Evolutionary conservation across 305 asterid species (phyloP).

Genomic region (Fraxinus velutina): DNA sequence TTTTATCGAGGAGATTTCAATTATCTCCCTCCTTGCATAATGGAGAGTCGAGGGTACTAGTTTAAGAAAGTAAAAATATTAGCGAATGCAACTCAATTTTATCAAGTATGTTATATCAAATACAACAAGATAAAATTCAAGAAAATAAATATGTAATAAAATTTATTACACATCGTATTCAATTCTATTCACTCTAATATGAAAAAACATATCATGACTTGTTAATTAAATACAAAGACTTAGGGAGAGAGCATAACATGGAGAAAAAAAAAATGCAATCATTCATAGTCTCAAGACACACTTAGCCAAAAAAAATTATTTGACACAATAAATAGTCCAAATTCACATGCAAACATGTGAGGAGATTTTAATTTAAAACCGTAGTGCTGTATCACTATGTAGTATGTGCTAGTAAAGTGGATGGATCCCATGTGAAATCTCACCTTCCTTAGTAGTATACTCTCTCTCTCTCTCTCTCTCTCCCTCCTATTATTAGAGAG

Average conservation of each 20-base stretch:
- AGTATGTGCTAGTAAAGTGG: conserved; percentile 18
- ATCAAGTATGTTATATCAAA: neutral
- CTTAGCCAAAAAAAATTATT: neutral
- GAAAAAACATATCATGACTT: neutral
- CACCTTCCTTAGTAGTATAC: conserved; percentile 11
- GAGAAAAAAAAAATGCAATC: conserved; percentile 6
- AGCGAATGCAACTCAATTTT: neutral
- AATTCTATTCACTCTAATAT: neutral
- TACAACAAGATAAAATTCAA: neutral
- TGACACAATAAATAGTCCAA: conserved; percentile 26
- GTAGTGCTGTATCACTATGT: conserved; percentile 30
- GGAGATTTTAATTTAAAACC: conserved; percentile 9
- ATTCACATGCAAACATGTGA: conserved; percentile 51
- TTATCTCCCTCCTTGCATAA: neutral
- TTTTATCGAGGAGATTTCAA: neutral
- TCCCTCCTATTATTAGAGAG: conserved; percentile 34
- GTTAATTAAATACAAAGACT: neutral
- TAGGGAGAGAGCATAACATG: conserved; percentile 7
- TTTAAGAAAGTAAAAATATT: neutral
- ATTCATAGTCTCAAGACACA: conserved; percentile 22
- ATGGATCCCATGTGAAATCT: conserved; percentile 43
- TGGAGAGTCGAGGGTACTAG: neutral
- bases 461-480: neutral
- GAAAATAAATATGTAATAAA: neutral
- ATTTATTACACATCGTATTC: neutral